These are phyloP conservation scores for Plenodomus biglobosus DNA, from an alignment of 2,329 filamentous ascomycete genomes.

Conservation along the genomic window DNA sequence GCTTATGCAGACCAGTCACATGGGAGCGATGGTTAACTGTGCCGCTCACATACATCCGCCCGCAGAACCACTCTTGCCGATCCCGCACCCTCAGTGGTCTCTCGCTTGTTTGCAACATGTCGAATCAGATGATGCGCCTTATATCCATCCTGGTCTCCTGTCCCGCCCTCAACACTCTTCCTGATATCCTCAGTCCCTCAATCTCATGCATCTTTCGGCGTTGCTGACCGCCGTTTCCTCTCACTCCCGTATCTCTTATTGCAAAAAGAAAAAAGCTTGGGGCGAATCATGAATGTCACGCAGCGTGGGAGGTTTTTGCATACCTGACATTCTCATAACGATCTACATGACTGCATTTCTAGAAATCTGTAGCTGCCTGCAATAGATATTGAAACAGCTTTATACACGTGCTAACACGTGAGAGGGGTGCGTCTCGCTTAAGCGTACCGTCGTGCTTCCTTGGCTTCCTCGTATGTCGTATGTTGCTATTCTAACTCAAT, in stretches of 20 bases:
- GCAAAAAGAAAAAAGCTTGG: neutral
- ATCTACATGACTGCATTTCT: neutral
- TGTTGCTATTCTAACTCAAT: no score
- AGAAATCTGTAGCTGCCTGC: neutral
- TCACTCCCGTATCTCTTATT: neutral
- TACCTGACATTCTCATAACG: neutral
- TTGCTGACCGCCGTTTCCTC: neutral
- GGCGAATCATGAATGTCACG: neutral
- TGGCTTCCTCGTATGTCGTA: no score
- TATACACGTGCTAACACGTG: no score
- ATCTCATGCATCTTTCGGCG: no score
- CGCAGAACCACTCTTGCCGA: neutral
- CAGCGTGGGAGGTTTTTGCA: neutral
- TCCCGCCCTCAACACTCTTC: neutral
- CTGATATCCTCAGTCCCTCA: neutral
- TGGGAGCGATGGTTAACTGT: neutral
- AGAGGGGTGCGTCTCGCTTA: no score
- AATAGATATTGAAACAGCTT: no score
- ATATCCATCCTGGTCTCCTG: neutral
- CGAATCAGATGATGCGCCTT: neutral
- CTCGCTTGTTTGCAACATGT: neutral
- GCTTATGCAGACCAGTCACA: neutral
- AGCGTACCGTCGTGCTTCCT: no score
- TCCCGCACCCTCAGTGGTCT: neutral
- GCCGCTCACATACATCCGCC: neutral